Percentiles rank a stretch among this genome's conserved stretches.
Conservation (phyloP, 2,329 filamentous ascomycete species). For the Tolypocladium ovalisporum region DNA sequence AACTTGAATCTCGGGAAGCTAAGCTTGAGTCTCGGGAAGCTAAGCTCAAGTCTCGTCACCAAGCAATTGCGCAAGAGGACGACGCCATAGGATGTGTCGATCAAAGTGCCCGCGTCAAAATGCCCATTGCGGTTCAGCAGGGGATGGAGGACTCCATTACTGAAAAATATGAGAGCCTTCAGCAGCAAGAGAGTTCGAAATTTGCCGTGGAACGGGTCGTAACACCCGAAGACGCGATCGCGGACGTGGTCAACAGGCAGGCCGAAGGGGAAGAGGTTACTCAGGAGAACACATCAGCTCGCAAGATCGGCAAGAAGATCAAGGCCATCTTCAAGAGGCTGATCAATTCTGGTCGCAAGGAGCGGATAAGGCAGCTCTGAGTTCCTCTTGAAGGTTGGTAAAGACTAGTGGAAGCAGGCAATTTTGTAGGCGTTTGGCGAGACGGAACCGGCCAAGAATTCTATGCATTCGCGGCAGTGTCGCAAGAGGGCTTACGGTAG, state of each 20-base stretch:
- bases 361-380: not conserved
- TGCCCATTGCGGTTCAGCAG: not conserved
- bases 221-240: not conserved
- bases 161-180: not conserved
- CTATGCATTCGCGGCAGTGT: not conserved
- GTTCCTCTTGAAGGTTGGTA: not conserved
- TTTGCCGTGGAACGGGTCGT: no score
- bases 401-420: not conserved
- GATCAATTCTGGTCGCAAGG: not conserved
- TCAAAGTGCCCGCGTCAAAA: not conserved
- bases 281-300: not conserved
- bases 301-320: not conserved
- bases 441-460: not conserved
- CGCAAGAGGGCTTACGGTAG: not conserved
- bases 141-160: not conserved
- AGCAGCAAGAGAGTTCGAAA: not conserved
- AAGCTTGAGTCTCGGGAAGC: not conserved
- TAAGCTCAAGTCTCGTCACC: conserved; percentile 1
- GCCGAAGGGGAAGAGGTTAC: not conserved
- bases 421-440: not conserved
- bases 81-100: not conserved
- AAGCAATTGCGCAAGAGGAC: not conserved
- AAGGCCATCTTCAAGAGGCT: not conserved
- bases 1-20: not conserved
- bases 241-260: not conserved